Conservation (phyloP, 2,329 filamentous ascomycete genomes). For the Cladophialophora yegresii region DNA sequence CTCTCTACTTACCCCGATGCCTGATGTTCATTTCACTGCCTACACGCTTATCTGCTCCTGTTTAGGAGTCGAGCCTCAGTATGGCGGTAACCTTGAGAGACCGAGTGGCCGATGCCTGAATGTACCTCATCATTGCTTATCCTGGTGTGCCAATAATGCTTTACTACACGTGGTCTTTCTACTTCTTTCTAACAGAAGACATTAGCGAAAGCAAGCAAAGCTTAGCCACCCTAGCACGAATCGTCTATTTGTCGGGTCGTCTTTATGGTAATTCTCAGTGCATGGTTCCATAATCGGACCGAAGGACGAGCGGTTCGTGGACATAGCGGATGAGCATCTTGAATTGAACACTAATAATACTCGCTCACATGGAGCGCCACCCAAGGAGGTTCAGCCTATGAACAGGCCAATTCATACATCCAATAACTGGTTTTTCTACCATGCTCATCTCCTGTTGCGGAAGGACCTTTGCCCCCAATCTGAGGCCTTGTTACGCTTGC, state of each 20-base stretch:
- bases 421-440: not conserved
- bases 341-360: constrained; percentile 8
- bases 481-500: constrained; percentile 19
- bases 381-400: constrained; percentile 8
- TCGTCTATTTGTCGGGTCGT: not conserved
- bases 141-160: not conserved
- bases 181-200: not conserved
- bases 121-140: not conserved
- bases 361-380: constrained; percentile 9
- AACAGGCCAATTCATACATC: not conserved
- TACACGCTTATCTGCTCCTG: not conserved
- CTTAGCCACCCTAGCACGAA: not conserved
- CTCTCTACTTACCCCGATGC: not conserved
- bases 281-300: not conserved
- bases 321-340: not conserved
- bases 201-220: not conserved
- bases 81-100: not conserved
- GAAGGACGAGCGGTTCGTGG: not conserved
- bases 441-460: constrained; percentile 22
- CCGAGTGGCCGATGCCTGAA: not conserved
- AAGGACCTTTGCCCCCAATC: constrained; percentile 29
- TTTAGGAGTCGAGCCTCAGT: not conserved
- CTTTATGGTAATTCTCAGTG: not conserved
- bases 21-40: not conserved
- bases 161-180: not conserved